A percentile compares a stretch with the other conserved stretches of the same genome.
phyloP scores from a whole-genome alignment of 495 filamentous ascomycete species.

The Penicillium bovifimosum region DNA sequence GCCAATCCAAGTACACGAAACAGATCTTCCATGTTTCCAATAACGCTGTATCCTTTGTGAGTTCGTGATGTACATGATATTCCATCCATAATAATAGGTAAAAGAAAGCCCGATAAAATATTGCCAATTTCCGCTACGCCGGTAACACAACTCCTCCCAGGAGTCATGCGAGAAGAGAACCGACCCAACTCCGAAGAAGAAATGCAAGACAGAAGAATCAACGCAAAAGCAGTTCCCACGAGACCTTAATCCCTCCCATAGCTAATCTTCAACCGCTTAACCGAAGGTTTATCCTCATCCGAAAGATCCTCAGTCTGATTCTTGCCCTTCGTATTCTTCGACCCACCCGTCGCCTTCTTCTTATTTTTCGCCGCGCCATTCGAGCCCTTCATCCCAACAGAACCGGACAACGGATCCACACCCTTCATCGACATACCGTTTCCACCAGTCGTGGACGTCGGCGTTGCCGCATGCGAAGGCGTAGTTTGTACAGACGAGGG shows the following conservation, averaged over 20 bases:
- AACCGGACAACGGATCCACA: constrained; percentile 20
- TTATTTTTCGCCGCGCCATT: constrained; percentile 41
- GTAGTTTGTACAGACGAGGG: constrained; percentile 45
- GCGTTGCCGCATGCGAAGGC: constrained; percentile 47
- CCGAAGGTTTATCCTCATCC: constrained; percentile 42
- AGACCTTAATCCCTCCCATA: constrained; percentile 40
- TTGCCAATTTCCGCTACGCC: constrained; percentile 5
- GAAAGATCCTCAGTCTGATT: constrained; percentile 35
- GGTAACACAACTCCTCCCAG: background rate
- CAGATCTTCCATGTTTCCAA: background rate
- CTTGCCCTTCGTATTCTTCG: constrained; percentile 30
- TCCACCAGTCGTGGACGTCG: constrained; percentile 38
- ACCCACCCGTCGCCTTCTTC: constrained; percentile 34
- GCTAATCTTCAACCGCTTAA: constrained; percentile 49
- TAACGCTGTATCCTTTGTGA: constrained; percentile 9
- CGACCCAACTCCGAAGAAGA: constrained; percentile 11
- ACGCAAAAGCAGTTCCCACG: background rate
- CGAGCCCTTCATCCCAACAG: constrained; percentile 17
- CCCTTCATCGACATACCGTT: constrained; percentile 23
- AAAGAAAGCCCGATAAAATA: background rate
- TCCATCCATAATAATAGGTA: constrained; percentile 1
- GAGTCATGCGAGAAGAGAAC: constrained; percentile 7
- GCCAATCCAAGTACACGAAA: background rate
- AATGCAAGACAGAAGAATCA: background rate
- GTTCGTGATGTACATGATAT: constrained; percentile 23